Evolutionary conservation across 2,329 filamentous ascomycete genomes (phyloP), one percentile per base, ranked within the genome.

Genomic region (Sclerotinia sclerotiorum): DNA sequence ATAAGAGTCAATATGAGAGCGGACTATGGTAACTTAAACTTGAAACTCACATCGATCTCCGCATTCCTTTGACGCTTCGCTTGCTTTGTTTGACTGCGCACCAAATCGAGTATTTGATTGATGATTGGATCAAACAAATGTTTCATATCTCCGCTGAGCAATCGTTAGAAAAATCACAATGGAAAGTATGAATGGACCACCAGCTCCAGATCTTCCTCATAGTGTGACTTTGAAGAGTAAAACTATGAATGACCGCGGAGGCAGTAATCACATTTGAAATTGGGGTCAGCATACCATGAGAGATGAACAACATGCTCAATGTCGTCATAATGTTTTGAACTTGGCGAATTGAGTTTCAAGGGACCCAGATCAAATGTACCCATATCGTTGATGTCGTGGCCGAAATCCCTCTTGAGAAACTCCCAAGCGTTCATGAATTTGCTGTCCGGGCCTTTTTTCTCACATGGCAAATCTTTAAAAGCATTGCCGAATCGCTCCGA

Each of bases 71-170:
- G 61, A 8, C 24, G n/a, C 13, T 65, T 67, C 46, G 67, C 71
- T 62, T 68, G 65, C 17, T 68, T 44, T 0, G 73, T 67, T 67
- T 74, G 74, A n/a, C 21, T 73, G 44, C 4, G 13, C 1, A 75
- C 52, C 42, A 74, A 60, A 21, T 46, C 69, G 17, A 63, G 69
- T 49, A 75, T 69, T 15, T 71, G 48, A 2, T 46, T 15, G 29
- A 74, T 42, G 29, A 74, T 72, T 3, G 74, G 74, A 57, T 74
- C 72, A 32, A 75, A 75, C 39, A 75, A 55, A 0, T 5, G 57
- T n/a, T 74, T 52, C 65, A 75, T 74, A 13, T 74, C 72, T 1
- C 68, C 32, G 15, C 74, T 73, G 60, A 17, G 56, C 11, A 27
- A 2, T 46, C 48, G 39, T 48, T 5, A 61, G 19, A n/a, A n/a